Evolutionary conservation across 805 yeast species (phyloP), one percentile per base, ranked within the genome.

Genomic region (Lachancea lanzarotensis): DNA sequence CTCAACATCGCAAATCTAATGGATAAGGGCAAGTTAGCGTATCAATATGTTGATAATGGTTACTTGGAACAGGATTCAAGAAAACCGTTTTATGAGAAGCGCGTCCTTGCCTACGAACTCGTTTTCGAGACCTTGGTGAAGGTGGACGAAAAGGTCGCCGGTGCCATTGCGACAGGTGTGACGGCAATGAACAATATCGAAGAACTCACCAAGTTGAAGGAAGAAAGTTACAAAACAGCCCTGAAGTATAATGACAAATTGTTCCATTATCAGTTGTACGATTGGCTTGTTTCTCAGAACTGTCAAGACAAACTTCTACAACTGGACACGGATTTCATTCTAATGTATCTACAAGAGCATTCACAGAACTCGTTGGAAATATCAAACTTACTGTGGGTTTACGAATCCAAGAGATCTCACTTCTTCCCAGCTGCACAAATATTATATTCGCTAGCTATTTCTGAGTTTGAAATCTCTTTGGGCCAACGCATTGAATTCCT

Each of bases 231-330:
- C 61, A 74, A 76, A 8, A 73, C 82, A 15, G 86, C 93, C 45
- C 79, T 89, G 55, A 75, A 76, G 15, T 81, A 82, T 43, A 72
- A 76, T 37, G 98, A 93, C 60, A 85, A 82, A 56, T 63, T 80
- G n/a, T 93, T 93, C 74, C 98, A 93, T 52, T 88, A 82, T 65
- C 85, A 86, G 51, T 76, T 93, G 52, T 93, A 93, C 63, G 91
- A 87, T 61, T 93, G 98, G 97, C 81, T 88, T 54, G 82, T 88
- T 29, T 67, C 73, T 36, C 86, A 85, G 57, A 90, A 87, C 3
- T 75, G 80, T 25, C 82, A 86, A 49, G 93, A 84, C 45, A 78
- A 85, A 49, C 68, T 93, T 36, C 70, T 91, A 47, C 86, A 83
- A 38, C 74, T 91, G 45, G 84, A 86, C 43, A 87, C 97, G 0